Base-by-base conservation (phyloP, 352 stramenopile genomes). In the Globisporangium yorkense region DNA sequence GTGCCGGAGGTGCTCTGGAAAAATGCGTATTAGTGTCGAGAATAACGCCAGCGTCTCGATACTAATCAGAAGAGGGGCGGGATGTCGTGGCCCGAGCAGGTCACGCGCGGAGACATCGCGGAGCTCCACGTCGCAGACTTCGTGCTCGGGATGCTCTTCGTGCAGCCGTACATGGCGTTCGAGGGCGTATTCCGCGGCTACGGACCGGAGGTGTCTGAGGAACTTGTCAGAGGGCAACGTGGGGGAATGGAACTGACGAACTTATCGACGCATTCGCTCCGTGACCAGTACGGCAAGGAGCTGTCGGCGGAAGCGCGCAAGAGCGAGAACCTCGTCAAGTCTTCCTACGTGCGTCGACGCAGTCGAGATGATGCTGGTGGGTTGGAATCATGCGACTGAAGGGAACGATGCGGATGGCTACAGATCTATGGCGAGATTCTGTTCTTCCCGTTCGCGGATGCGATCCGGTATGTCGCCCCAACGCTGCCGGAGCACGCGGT, bases 341-440 rank as follows among this genome's bases (percentile, higher is more conserved):
- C 83, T 18, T 90, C 79, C 20, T 91, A 79, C 54, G 85, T 94
- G 59, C 56, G 72, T 65, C 18, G 16, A 15, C 9, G 2, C 3
- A 6, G 43, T 15, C 43, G 15, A 21, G 41, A 4, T 46, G 41
- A 7, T 21, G 15, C 1, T 39, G 56, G 44, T 29, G 10, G 35
- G 8, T 40, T 15, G 9, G 10, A 15, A 5, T 0, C 35, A 4
- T 40, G 8, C 35, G 35, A 15, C 35, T 40, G 35, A 40, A 7
- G 31, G 24, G 24, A 27, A 27, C 24, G 24, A 37, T 37, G 33
- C 9, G 2, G 35, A 15, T 40, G 12, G 1, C 35, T 31, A 40
- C 60, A 94, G 84, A 77, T 92, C 45, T 94, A 93, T 48, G 85
- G 85, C 18, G 85, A 94, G 60, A 91, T 94, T 50, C 43, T 80